Base-by-base conservation (phyloP, 2,329 filamentous ascomycete genomes). In the Pseudofabraea citricarpa region DNA sequence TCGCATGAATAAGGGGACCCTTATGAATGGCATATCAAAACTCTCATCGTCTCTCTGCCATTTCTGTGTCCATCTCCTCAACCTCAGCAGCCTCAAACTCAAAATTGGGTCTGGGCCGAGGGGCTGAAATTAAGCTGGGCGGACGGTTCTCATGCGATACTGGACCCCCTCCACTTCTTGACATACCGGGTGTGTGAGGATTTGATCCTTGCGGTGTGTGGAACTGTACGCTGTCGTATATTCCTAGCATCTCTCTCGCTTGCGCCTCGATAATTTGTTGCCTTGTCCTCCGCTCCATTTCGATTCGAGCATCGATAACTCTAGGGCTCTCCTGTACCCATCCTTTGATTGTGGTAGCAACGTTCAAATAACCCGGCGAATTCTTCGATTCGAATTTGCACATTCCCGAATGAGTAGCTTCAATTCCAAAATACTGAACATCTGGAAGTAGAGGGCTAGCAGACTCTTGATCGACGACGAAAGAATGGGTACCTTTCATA, bases 401-500 rank as follows among this genome's bases (percentile, higher is more conserved):
- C 79, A 88, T 87, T 33, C 73, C 70, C 1, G 77, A 79, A 57
- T 87, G 83, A n/a, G 77, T 79, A 6, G 81, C 81, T 52, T 87
- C 83, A 46, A 88, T 85, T n/a, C 83, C 83, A 62, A 83, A 86
- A 51, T 84, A 83, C 32, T 77, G 81, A 0, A 86, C 83, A 23
- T 83, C 83, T 5, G 82, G 80, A 12, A 87, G 67, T 43, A 79
- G 76, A 0, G 85, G 86, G 15, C 81, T 77, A 1, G 86, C 86
- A 1, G 84, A 88, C 36, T 69, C 70, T 42, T 84, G 72, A 46
- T 88, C 83, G 3, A 90, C 86, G 27, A 90, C 75, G 46, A 86
- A 66, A 41, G 73, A 57, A 56, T 68, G 80, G 1, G 79, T 79
- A 2, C 78, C 79, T 52, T 77, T 83, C 26, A 89, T 55, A 50